Conservation (phyloP, 768 basidiomycete genomes). For the Gymnopilus dilepis region DNA sequence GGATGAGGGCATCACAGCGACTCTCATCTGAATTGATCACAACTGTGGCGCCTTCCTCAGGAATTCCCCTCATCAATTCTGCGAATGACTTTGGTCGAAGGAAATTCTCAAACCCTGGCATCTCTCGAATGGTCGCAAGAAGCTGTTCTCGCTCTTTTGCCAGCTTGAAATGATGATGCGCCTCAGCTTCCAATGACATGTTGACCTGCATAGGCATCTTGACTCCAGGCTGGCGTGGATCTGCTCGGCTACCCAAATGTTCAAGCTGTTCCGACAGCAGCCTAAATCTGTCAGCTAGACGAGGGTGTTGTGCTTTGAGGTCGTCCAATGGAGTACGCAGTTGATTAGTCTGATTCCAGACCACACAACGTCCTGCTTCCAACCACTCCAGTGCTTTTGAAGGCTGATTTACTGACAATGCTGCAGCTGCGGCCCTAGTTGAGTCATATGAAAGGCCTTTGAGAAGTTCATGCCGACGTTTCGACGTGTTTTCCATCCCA, state of each 20-base stretch:
- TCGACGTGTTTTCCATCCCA: slow-evolving; percentile 23
- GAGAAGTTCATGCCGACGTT: slow-evolving; percentile 18
- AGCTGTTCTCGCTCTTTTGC: neutral
- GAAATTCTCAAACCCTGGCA: neutral
- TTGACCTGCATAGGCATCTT: neutral
- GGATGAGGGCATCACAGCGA: neutral
- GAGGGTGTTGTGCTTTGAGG: slow-evolving; percentile 8
- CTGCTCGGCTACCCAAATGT: neutral
- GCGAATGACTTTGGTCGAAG: neutral
- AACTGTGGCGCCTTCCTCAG: neutral
- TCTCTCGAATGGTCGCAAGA: neutral
- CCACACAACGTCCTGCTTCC: slow-evolving; percentile 33
- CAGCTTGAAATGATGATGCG: neutral
- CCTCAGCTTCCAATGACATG: neutral
- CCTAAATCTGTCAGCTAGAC: neutral
- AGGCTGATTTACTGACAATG: neutral
- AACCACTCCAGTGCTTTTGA: slow-evolving; percentile 36
- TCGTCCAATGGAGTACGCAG: slow-evolving; percentile 30
- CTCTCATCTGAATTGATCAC: neutral
- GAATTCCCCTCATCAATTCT: neutral
- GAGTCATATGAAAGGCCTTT: slow-evolving; percentile 11
- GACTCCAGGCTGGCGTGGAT: neutral
- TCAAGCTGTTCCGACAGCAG: neutral
- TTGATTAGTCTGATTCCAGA: slow-evolving; percentile 34
- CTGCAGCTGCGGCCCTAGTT: slow-evolving; percentile 21